These are phyloP conservation scores for Pyrenophora tritici-repentis DNA, from an alignment of 2,329 filamentous ascomycete genomes.

Conservation along the genomic window DNA sequence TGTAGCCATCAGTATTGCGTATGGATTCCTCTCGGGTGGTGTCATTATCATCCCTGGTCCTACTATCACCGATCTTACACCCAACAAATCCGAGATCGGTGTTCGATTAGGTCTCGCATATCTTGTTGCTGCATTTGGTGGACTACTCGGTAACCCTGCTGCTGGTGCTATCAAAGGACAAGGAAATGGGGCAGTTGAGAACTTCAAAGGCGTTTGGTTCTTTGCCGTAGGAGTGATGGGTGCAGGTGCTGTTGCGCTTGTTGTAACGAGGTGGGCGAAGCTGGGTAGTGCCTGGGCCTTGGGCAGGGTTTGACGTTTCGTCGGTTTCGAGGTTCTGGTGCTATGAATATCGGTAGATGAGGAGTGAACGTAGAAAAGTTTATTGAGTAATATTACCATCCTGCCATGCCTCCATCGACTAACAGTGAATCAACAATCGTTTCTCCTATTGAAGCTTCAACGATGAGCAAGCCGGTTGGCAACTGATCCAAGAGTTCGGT, in stretches of 20 bases:
- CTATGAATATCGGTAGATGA: too few species aligned
- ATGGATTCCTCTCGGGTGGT: slow-evolving; percentile 51
- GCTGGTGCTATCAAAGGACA: slow-evolving; percentile 55
- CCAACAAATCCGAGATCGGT: slow-evolving; percentile 47
- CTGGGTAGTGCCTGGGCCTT: slow-evolving; percentile 11
- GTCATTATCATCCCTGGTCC: slow-evolving; percentile 50
- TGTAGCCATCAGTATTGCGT: slow-evolving; percentile 43
- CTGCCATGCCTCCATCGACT: background rate
- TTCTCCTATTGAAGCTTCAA: background rate
- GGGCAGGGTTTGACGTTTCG: background rate
- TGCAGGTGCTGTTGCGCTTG: slow-evolving; percentile 18
- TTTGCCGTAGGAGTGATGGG: slow-evolving; percentile 43
- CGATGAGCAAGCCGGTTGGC: background rate
- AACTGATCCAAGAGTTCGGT: background rate
- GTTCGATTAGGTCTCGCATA: slow-evolving; percentile 59
- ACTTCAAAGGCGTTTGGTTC: slow-evolving; percentile 36
- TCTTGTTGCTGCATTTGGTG: slow-evolving; percentile 53
- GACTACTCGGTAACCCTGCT: slow-evolving; percentile 59
- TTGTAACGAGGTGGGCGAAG: slow-evolving; percentile 23
- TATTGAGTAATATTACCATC: background rate
- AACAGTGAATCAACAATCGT: background rate
- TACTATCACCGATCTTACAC: slow-evolving; percentile 46
- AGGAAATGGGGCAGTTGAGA: slow-evolving; percentile 40
- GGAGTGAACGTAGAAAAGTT: too few species aligned
- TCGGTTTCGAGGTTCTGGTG: too few species aligned